Conservation (phyloP, 1,139 yeast species). For the Hanseniaspora gamundiae region DNA sequence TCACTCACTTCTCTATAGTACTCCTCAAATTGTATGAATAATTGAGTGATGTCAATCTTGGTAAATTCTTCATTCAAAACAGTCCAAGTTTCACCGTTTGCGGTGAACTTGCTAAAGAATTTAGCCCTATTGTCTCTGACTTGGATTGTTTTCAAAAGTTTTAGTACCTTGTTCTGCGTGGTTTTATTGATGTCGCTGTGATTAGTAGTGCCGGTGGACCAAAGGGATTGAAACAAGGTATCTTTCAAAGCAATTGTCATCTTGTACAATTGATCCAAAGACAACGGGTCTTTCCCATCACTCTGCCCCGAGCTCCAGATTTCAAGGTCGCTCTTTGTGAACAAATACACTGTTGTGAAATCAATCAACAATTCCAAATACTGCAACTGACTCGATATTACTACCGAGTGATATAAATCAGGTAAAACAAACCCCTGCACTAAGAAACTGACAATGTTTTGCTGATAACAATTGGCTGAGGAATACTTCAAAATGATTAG, state of each 20-base stretch:
- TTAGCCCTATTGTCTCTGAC: slow-evolving; percentile 6
- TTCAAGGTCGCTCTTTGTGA: slow-evolving; percentile 63
- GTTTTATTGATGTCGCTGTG: slow-evolving; percentile 16
- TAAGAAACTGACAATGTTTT: slow-evolving; percentile 13
- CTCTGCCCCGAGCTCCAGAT: slow-evolving; percentile 30
- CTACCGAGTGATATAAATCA: slow-evolving; percentile 11
- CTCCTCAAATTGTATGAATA: slow-evolving; percentile 17
- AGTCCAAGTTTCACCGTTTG: not conserved
- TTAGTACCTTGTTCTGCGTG: slow-evolving; percentile 32
- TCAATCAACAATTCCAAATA: slow-evolving; percentile 34
- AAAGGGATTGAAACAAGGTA: slow-evolving; percentile 43
- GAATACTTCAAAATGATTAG: slow-evolving; percentile 17
- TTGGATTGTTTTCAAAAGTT: slow-evolving; percentile 11
- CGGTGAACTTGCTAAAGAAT: slow-evolving; percentile 1
- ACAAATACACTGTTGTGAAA: slow-evolving; percentile 42
- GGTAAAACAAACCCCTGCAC: slow-evolving; percentile 13
- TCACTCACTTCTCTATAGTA: slow-evolving; percentile 17
- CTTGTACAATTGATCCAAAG: slow-evolving; percentile 32
- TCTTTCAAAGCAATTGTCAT: slow-evolving; percentile 42
- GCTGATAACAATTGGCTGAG: slow-evolving; percentile 12
- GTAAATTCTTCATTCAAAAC: slow-evolving; percentile 12
- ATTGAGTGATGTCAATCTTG: slow-evolving; percentile 15
- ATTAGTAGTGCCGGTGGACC: slow-evolving; percentile 26
- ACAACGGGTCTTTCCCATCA: slow-evolving; percentile 26
- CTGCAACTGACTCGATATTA: slow-evolving; percentile 16